These are phyloP conservation scores for Zygotorulaspora florentina DNA, from an alignment of 805 yeast genomes.

Conservation along the genomic window DNA sequence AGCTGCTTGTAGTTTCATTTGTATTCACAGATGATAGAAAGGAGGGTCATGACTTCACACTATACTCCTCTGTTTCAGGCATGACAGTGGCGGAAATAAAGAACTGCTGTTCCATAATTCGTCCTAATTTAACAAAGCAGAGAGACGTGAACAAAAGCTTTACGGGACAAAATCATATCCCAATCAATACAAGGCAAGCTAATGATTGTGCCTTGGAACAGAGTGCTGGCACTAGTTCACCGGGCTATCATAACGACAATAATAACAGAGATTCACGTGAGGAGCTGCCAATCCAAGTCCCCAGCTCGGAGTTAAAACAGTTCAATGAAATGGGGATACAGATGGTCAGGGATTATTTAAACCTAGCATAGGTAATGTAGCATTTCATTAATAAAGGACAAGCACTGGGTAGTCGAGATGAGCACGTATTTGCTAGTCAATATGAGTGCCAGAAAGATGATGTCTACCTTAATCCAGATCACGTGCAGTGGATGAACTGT, in stretches of 20 bases:
- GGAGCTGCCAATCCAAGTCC: conserved; percentile 10
- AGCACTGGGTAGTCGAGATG: too few relatives aligned
- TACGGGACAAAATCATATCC: neutral
- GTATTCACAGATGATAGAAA: conserved; percentile 12
- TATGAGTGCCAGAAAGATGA: too few relatives aligned
- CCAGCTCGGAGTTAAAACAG: conserved; percentile 20
- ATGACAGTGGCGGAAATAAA: conserved; percentile 20
- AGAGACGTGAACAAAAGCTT: conserved; percentile 13
- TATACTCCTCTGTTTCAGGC: conserved; percentile 23
- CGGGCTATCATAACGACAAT: neutral
- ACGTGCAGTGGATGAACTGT: neutral
- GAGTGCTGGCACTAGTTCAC: conserved; percentile 1
- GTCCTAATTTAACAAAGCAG: conserved; percentile 22
- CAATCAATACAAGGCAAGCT: neutral
- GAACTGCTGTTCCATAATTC: conserved; percentile 27
- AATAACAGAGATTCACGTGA: neutral
- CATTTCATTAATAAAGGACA: neutral
- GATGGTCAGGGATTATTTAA: conserved; percentile 18
- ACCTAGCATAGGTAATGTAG: neutral
- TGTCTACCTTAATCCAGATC: neutral
- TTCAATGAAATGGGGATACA: conserved; percentile 22
- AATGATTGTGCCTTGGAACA: conserved; percentile 1
- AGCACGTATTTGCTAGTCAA: neutral
- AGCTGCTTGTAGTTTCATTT: conserved; percentile 22
- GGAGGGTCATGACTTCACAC: conserved; percentile 16